Conservation (phyloP, 768 basidiomycete genomes). For the Suillus sp. region DNA sequence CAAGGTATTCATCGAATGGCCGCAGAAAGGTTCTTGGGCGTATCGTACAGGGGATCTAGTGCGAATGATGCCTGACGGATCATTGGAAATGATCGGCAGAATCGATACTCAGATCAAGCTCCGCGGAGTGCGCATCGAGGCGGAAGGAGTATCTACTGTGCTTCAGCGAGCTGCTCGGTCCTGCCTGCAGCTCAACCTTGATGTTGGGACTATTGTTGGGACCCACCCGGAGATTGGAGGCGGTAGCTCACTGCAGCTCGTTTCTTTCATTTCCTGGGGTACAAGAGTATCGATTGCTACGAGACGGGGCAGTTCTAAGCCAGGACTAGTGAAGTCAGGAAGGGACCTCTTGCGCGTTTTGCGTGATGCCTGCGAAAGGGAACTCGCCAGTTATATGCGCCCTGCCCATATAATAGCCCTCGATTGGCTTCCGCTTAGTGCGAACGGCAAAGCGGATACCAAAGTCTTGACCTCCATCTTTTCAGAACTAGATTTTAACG, state of each 20-base stretch:
- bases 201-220: slow-evolving; percentile 45
- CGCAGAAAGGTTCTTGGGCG: slow-evolving; percentile 40
- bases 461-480: slow-evolving; percentile 33
- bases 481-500: slow-evolving; percentile 23
- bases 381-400: slow-evolving; percentile 53
- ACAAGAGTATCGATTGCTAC: slow-evolving; percentile 36
- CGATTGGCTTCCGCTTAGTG: slow-evolving; percentile 49
- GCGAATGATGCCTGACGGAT: slow-evolving; percentile 51
- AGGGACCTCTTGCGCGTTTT: slow-evolving; percentile 33
- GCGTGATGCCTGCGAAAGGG: slow-evolving; percentile 37
- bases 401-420: slow-evolving; percentile 52
- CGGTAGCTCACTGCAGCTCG: slow-evolving; percentile 39
- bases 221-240: slow-evolving; percentile 45
- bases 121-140: slow-evolving; percentile 56
- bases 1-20: slow-evolving; percentile 50
- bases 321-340: slow-evolving; percentile 31
- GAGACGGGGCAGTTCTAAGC: slow-evolving; percentile 35
- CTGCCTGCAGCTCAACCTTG: slow-evolving; percentile 30
- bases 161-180: slow-evolving; percentile 27
- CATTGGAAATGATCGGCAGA: slow-evolving; percentile 51
- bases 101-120: slow-evolving; percentile 56
- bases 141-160: slow-evolving; percentile 51
- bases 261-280: slow-evolving; percentile 50
- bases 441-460: slow-evolving; percentile 37
- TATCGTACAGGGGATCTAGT: slow-evolving; percentile 55